Evolutionary conservation across 192 early-diverging fungal species (phyloP), one percentile per base, ranked within the genome.

Genomic region (Linnemannia zychae): DNA sequence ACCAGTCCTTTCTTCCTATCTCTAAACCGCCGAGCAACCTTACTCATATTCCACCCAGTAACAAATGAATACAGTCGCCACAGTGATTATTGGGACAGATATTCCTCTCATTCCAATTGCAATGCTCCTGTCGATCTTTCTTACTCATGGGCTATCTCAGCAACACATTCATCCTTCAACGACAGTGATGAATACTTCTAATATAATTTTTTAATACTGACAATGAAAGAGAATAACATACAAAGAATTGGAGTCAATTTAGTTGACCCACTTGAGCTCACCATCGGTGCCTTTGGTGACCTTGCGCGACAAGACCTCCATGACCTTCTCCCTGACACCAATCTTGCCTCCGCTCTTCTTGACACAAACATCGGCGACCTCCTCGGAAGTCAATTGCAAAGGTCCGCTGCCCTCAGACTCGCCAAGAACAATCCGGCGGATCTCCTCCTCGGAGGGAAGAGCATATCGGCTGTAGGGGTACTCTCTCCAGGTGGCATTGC

Each of bases 391-490:
- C 82, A 94, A 52, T 28, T 88, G 89, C 67, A 92, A 87, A 36
- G 86, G 84, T 75, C 94, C 93, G 16, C 90, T 91, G 88, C 94
- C 92, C 53, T 90, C 87, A 37, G 89, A 88, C 73, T 93, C 91
- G 36, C 95, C 95, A 13, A 82, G 89, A 13, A 97, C 92, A 46
- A 97, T 80, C 22, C 33, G 84, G 47, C 82, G 76, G 68, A 97
- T 91, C 33, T 95, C 95, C 33, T 87, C 67, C 83, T 96, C 96
- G 3, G 91, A 84, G 7, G 94, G 94, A 50, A 97, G 87, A 53
- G 87, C 91, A 69, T 90, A 95, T 46, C 87, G 87, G 24, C 83
- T 77, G 76, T 93, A 92, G 44, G 93, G 92, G 75, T 95, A 94
- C 75, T 92, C 80, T 24, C 65, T 75, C 67, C 87, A 93, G 18